Percentiles rank a stretch among this genome's conserved stretches.
These are phyloP conservation scores for Cladosporium cucumerinum DNA, from an alignment of 2,329 filamentous ascomycete species.

Conservation along the genomic window DNA sequence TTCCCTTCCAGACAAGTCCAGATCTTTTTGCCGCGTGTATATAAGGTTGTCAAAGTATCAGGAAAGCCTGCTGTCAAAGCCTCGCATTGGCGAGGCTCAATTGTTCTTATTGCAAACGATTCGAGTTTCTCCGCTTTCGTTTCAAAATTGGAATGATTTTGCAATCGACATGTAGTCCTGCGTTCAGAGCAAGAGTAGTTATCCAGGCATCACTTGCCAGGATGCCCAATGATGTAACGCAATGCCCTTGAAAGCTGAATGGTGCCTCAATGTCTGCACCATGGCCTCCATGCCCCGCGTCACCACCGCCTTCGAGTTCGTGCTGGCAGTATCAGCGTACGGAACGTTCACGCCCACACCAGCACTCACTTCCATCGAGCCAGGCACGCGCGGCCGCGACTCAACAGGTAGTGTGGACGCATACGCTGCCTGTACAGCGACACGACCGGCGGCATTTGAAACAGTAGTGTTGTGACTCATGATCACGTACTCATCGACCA, in stretches of 20 bases:
- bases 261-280: neutral
- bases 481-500: slow-evolving; percentile 21
- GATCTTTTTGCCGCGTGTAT: neutral
- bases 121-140: neutral
- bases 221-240: neutral
- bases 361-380: neutral
- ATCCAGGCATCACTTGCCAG: neutral
- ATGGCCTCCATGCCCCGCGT: neutral
- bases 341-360: neutral
- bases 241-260: neutral
- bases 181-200: neutral
- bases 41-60: neutral
- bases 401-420: slow-evolving; percentile 6
- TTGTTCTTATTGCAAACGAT: neutral
- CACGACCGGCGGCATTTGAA: neutral
- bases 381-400: neutral
- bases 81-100: neutral
- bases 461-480: slow-evolving; percentile 20
- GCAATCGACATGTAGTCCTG: neutral
- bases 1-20: neutral
- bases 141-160: neutral
- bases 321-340: neutral
- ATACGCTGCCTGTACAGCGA: slow-evolving; percentile 16
- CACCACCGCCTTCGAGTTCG: neutral
- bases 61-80: neutral